Evolutionary conservation across 257 asterid genomes (phyloP).

Genomic region (Nyctanthes arbortristis): DNA sequence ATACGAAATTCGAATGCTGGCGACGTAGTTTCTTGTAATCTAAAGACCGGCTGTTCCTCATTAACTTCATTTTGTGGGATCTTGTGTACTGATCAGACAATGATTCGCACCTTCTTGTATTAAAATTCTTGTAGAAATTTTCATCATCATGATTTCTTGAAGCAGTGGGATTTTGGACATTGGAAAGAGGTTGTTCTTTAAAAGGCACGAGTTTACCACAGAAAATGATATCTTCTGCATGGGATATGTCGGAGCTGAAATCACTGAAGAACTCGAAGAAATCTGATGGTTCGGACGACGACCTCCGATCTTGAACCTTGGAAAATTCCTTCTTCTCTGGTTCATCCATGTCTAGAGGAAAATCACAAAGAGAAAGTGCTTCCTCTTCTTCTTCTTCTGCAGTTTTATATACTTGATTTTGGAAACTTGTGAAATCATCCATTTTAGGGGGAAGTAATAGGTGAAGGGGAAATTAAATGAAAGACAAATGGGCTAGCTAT

Average conservation of each 20-base stretch:
- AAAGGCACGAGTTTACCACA: conserved; percentile 57
- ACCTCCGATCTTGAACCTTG: conserved; percentile 26
- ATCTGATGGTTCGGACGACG: conserved; percentile 55
- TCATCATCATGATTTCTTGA: conserved; percentile 10
- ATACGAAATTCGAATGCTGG: conserved; percentile 26
- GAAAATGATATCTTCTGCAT: conserved; percentile 66
- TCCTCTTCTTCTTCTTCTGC: conserved; percentile 33
- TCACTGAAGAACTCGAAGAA: conserved; percentile 61
- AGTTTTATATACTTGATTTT: background rate
- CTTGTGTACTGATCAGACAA: conserved; percentile 29
- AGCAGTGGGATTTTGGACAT: conserved; percentile 27
- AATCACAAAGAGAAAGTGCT: conserved; percentile 36
- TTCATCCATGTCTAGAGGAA: conserved; percentile 25
- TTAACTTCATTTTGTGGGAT: conserved; percentile 11
- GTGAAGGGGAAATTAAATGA: background rate
- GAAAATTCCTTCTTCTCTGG: conserved; percentile 19
- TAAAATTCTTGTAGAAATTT: background rate
- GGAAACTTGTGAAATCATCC: conserved; percentile 22
- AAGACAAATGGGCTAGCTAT: background rate
- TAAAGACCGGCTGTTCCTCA: conserved; percentile 50
- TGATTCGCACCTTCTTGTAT: conserved; percentile 28
- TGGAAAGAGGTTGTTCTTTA: conserved; percentile 12
- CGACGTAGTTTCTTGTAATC: conserved; percentile 33
- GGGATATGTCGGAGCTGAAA: conserved; percentile 41
- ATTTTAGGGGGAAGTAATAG: conserved; percentile 7